These are phyloP conservation scores for Aphanomyces astaci DNA, from an alignment of 352 stramenopile genomes.

Conservation along the genomic window DNA sequence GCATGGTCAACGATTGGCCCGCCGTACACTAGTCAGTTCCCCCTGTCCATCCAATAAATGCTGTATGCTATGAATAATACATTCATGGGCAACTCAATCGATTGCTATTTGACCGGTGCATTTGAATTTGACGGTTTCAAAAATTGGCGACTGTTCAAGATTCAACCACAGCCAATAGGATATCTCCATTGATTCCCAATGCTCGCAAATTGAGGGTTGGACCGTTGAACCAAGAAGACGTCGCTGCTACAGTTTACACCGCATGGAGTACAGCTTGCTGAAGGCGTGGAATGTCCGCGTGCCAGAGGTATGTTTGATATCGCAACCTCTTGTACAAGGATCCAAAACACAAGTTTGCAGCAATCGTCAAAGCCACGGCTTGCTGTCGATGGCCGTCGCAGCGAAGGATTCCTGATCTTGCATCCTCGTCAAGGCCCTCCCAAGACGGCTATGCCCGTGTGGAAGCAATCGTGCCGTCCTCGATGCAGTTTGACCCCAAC, in stretches of 20 bases:
- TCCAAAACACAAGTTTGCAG: background rate
- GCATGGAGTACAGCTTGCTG: slow-evolving; percentile 14
- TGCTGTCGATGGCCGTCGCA: background rate
- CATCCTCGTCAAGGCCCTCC: background rate
- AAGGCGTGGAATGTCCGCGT: background rate
- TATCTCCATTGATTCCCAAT: too few relatives aligned
- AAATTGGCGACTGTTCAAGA: slow-evolving; percentile 3
- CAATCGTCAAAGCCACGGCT: too few relatives aligned
- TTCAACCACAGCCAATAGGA: background rate
- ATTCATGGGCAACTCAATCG: too few relatives aligned
- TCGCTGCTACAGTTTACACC: too few relatives aligned
- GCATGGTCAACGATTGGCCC: too few relatives aligned
- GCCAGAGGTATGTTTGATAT: background rate
- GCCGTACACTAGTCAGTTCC: too few relatives aligned
- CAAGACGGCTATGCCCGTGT: background rate
- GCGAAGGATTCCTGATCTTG: background rate
- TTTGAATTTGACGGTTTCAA: too few relatives aligned
- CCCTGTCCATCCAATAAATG: too few relatives aligned
- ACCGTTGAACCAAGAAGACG: too few relatives aligned
- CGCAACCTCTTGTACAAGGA: background rate
- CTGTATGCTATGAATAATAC: too few relatives aligned
- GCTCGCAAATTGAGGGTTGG: too few relatives aligned
- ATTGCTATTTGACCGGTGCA: too few relatives aligned
- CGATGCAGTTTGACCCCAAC: background rate
- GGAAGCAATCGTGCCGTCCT: slow-evolving; percentile 4